Evolutionary conservation across 2,329 filamentous ascomycete species (phyloP).

Genomic region (Cercospora janseana): DNA sequence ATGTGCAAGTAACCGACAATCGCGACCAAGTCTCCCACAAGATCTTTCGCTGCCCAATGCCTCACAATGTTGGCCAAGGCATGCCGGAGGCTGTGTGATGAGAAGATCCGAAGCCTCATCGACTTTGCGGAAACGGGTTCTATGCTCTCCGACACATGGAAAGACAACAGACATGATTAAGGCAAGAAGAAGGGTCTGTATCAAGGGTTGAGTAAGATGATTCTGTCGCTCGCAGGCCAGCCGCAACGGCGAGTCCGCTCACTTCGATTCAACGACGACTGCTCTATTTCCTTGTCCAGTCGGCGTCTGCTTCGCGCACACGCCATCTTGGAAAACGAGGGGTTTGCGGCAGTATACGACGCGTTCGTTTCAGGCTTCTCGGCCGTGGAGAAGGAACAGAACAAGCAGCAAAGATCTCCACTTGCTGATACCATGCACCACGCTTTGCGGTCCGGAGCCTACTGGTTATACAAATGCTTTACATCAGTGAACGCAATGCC

Average conservation of each 20-base stretch:
- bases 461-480: slow-evolving; percentile 1
- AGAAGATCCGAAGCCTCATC: slow-evolving; percentile 40
- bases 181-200: slow-evolving; percentile 15
- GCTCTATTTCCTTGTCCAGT: slow-evolving; percentile 24
- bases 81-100: slow-evolving; percentile 44
- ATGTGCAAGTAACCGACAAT: slow-evolving; percentile 4
- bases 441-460: slow-evolving; percentile 38
- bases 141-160: slow-evolving; percentile 17
- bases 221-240: slow-evolving; percentile 20
- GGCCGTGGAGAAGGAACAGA: slow-evolving; percentile 11
- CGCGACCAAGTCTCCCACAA: slow-evolving; percentile 2
- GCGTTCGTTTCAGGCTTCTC: slow-evolving; percentile 11
- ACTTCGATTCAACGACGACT: slow-evolving; percentile 22
- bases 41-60: slow-evolving; percentile 21
- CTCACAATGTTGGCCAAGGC: slow-evolving; percentile 37
- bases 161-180: slow-evolving; percentile 7
- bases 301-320: slow-evolving; percentile 22
- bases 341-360: slow-evolving; percentile 14
- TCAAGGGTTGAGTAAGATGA: slow-evolving; percentile 15
- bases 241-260: slow-evolving; percentile 26
- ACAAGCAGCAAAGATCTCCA: background rate
- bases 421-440: slow-evolving; percentile 11
- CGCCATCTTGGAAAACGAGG: slow-evolving; percentile 16
- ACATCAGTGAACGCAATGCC: slow-evolving; percentile 16
- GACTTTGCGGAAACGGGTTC: background rate